Conservation (phyloP, 2,329 filamentous ascomycete species). For the Cladobotryum mycophilum region DNA sequence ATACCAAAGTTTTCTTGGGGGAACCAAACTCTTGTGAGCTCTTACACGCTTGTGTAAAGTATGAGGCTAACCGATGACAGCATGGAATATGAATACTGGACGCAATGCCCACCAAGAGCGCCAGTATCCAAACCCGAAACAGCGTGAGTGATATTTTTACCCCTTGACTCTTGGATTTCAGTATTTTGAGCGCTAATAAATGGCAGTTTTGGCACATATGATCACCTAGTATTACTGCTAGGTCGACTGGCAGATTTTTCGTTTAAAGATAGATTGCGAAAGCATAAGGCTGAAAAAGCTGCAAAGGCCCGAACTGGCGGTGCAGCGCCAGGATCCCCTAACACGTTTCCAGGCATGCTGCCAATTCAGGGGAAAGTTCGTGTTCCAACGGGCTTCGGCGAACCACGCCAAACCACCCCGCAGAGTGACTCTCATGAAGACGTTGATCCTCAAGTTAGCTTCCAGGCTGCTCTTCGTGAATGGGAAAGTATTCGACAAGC, state of each 20-base stretch:
- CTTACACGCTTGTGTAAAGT: not conserved
- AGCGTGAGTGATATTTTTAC: constrained; percentile 41
- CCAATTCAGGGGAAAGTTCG: constrained; percentile 45
- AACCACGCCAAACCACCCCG: constrained; percentile 18
- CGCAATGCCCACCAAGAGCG: constrained; percentile 80
- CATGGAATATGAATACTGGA: constrained; percentile 74
- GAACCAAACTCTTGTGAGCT: constrained; percentile 76
- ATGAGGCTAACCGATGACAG: constrained; percentile 38
- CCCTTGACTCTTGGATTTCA: not conserved
- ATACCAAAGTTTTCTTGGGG: constrained; percentile 84
- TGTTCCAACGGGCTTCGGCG: constrained; percentile 49
- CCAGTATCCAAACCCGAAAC: constrained; percentile 71
- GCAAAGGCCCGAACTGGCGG: constrained; percentile 27
- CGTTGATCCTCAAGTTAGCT: constrained; percentile 54
- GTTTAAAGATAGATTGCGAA: constrained; percentile 69
- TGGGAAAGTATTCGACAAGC: constrained; percentile 71
- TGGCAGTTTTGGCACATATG: constrained; percentile 73
- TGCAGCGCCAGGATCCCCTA: constrained; percentile 28
- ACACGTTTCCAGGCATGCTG: constrained; percentile 51
- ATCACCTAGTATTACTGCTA: constrained; percentile 78
- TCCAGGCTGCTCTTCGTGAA: constrained; percentile 65
- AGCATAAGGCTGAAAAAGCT: constrained; percentile 49
- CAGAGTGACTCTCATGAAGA: constrained; percentile 39
- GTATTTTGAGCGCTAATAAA: constrained; percentile 18
- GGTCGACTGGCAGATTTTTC: constrained; percentile 75